Evolutionary conservation across 2,329 filamentous ascomycete genomes (phyloP).

Genomic region (Nemania sp.): DNA sequence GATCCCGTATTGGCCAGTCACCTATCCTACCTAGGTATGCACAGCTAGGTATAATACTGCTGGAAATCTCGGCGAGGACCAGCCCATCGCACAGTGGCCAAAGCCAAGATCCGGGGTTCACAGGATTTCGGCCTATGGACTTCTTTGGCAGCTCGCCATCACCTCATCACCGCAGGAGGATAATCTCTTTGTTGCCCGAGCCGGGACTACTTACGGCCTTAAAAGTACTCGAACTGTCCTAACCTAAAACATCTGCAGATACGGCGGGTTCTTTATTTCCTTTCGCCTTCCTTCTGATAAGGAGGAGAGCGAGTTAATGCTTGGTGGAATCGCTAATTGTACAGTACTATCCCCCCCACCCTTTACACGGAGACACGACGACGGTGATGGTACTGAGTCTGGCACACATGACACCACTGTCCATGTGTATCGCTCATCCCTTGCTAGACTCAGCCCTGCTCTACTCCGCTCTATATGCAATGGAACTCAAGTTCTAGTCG

Average conservation of each 20-base stretch:
- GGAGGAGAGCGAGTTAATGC: neutral
- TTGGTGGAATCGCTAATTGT: neutral
- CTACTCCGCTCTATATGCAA: neutral
- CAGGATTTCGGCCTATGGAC: slow-evolving; percentile 4
- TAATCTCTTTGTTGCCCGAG: slow-evolving; percentile 12
- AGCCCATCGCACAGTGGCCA: slow-evolving; percentile 13
- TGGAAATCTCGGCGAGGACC: slow-evolving; percentile 4
- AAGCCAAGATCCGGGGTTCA: slow-evolving; percentile 37
- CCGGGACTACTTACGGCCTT: neutral
- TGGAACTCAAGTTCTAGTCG: neutral
- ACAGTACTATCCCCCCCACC: neutral
- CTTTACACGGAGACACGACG: neutral
- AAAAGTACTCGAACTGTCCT: neutral
- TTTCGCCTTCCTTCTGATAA: neutral
- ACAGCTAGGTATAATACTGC: neutral
- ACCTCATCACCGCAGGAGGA: neutral
- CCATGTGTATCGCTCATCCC: neutral
- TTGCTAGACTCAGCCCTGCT: neutral
- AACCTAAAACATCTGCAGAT: slow-evolving; percentile 12
- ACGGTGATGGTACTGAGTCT: neutral
- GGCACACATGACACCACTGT: neutral
- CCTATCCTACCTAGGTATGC: no score
- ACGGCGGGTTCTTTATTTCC: neutral
- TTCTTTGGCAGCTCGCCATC: slow-evolving; percentile 17
- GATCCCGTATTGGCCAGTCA: slow-evolving; percentile 28